phyloP scores from a whole-genome alignment of 1,139 yeast species.

The Geotrichum macrosporum region DNA sequence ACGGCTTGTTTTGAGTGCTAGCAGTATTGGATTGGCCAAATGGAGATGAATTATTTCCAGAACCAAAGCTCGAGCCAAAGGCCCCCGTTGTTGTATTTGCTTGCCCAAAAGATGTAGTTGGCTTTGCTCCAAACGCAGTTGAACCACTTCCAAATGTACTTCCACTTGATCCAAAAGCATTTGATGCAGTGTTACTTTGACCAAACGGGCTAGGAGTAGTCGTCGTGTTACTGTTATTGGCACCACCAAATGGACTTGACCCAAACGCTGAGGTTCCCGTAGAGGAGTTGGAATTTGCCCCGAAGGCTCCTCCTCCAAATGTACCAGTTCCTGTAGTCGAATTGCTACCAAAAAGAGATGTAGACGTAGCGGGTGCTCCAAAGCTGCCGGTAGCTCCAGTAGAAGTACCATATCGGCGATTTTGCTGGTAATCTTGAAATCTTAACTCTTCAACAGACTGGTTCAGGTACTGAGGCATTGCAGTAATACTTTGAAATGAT shows the following conservation, averaged over 20 bases:
- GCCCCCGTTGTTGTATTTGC: slow-evolving; percentile 27
- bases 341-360: neutral
- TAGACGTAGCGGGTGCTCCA: neutral
- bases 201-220: neutral
- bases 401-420: slow-evolving; percentile 51
- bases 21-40: slow-evolving; percentile 18
- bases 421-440: slow-evolving; percentile 77
- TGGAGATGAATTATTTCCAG: slow-evolving; percentile 7
- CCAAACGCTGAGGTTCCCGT: slow-evolving; percentile 1
- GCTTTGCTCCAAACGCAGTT: slow-evolving; percentile 16
- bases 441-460: slow-evolving; percentile 85
- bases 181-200: neutral
- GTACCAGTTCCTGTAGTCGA: neutral
- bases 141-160: neutral
- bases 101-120: neutral
- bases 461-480: slow-evolving; percentile 86
- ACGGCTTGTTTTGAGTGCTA: neutral
- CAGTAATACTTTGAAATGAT: slow-evolving; percentile 66
- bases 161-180: slow-evolving; percentile 4
- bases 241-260: slow-evolving; percentile 10
- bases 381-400: slow-evolving; percentile 1
- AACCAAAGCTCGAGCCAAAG: slow-evolving; percentile 26
- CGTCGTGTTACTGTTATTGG: neutral
- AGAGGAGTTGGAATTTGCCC: slow-evolving; percentile 9
- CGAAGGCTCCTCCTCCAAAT: slow-evolving; percentile 9